Base-by-base conservation (phyloP, 208 protist genomes). In the Novymonas esmeraldas region DNA sequence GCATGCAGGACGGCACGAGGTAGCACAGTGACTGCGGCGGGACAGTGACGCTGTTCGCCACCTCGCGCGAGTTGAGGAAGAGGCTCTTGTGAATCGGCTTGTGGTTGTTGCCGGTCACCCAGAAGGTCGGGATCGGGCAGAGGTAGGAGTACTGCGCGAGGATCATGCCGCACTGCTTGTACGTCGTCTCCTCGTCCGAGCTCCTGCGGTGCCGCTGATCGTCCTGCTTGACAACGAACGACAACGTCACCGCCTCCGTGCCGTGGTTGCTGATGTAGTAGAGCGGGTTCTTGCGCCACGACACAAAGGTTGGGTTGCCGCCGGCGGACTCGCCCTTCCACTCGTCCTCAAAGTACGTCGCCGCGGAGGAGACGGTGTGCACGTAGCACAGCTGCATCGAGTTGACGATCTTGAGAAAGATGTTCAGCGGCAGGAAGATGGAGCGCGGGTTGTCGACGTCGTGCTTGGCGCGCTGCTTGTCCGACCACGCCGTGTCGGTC, bases 241-340 rank as follows among this genome's bases (percentile, higher is more conserved):
- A 51, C 3, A 92, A 55, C 54, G 79, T 71, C 36, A 68, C 64
- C 29, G 63, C 51, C 70, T 76, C 20, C 52, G 49, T 79, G 66
- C 65, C 61, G 58, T 82, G 78, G 73, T 95, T 95, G 36, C 77
- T 48, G 26, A 95, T 75, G 49, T 84, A 60, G 65, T 89, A 95
- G 16, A 95, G 75, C 0, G 89, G 89, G 64, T 95, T 95, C 57
- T 87, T 87, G 20, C 89, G 81, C 79, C 82, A 95, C 42, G 84
- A 82, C 42, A 79, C 77, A 54, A 46, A 79, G 48, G 75, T 91
- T 13, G 89, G 85, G 58, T 91, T 93, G 44, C 89, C 89, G 51
- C 89, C 89, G 7, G 70, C 72, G 18, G 72, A 80, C 34, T 68
- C 48, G 36, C 76, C 80, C 46, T 73, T 73, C 87, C 89, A 95